Conservation (phyloP, 768 basidiomycete genomes). For the Hericium alpestre region DNA sequence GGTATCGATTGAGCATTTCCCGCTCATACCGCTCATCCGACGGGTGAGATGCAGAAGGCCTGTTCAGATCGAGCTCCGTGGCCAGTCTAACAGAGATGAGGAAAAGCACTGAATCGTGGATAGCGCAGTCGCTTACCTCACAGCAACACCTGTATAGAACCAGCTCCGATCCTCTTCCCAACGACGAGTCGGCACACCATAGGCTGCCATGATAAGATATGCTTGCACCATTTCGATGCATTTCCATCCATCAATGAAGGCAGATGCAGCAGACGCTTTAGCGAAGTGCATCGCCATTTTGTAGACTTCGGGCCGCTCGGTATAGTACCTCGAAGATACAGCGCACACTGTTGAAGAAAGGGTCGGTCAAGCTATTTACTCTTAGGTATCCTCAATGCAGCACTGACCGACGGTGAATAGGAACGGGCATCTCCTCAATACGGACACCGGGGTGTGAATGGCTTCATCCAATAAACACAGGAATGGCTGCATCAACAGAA, state of each 20-base stretch:
- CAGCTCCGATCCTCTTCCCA: slow-evolving; percentile 68
- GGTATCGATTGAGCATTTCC: slow-evolving; percentile 57
- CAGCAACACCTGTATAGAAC: slow-evolving; percentile 63
- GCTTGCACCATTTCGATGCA: slow-evolving; percentile 76
- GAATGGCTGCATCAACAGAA: slow-evolving; percentile 30
- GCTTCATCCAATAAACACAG: slow-evolving; percentile 49
- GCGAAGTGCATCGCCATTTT: slow-evolving; percentile 51
- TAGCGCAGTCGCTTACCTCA: slow-evolving; percentile 30
- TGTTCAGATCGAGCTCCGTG: slow-evolving; percentile 58
- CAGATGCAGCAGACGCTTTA: slow-evolving; percentile 46
- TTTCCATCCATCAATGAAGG: slow-evolving; percentile 49
- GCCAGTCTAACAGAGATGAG: slow-evolving; percentile 40
- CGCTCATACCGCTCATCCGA: slow-evolving; percentile 45
- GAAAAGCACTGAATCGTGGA: not conserved
- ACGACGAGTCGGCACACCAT: slow-evolving; percentile 48
- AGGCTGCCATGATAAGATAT: slow-evolving; percentile 56
- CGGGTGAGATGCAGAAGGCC: slow-evolving; percentile 31
- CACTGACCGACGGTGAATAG: slow-evolving; percentile 51
- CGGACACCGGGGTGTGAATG: slow-evolving; percentile 41
- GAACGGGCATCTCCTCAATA: slow-evolving; percentile 47
- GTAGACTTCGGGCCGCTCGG: slow-evolving; percentile 44
- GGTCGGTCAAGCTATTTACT: slow-evolving; percentile 2
- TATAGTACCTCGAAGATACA: slow-evolving; percentile 57
- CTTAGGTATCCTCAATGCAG: not conserved
- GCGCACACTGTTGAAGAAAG: slow-evolving; percentile 44